Evolutionary conservation across 768 basidiomycete genomes (phyloP).

Genomic region (Auriscalpium microsporum): DNA sequence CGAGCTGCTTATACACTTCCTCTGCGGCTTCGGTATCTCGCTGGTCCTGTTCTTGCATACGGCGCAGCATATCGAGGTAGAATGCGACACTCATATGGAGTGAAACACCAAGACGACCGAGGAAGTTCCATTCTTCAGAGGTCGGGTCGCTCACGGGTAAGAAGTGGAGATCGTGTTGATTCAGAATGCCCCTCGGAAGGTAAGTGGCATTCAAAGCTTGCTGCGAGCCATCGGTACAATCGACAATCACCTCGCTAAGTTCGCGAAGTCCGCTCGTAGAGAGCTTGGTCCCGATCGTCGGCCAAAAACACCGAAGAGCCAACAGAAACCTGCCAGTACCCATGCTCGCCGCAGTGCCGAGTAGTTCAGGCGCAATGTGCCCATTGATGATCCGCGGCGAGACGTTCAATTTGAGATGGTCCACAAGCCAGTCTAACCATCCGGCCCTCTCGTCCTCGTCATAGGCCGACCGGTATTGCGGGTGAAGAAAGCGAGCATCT

Average conservation of each 20-base stretch:
- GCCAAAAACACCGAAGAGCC: slow-evolving; percentile 10
- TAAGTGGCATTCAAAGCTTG: slow-evolving; percentile 1
- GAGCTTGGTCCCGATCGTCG: neutral
- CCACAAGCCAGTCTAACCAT: slow-evolving; percentile 13
- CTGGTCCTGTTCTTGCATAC: slow-evolving; percentile 4
- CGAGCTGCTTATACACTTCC: slow-evolving; percentile 15
- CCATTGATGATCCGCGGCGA: slow-evolving; percentile 10
- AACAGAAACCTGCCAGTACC: neutral
- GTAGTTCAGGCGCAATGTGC: slow-evolving; percentile 8
- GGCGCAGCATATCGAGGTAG: slow-evolving; percentile 15
- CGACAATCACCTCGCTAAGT: slow-evolving; percentile 1
- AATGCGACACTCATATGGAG: slow-evolving; percentile 9
- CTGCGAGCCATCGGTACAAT: neutral
- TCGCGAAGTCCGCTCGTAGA: neutral
- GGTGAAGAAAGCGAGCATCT: slow-evolving; percentile 5
- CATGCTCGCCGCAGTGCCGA: neutral
- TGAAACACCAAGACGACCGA: slow-evolving; percentile 12
- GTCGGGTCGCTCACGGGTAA: slow-evolving; percentile 16
- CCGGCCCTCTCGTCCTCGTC: neutral
- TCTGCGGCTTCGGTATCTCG: slow-evolving; percentile 1
- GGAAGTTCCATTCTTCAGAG: slow-evolving; percentile 13
- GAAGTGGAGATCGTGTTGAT: slow-evolving; percentile 7
- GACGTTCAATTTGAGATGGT: slow-evolving; percentile 7
- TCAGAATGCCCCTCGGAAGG: neutral
- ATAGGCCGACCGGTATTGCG: slow-evolving; percentile 5